Evolutionary conservation across 768 basidiomycete species (phyloP).

Genomic region (Lepiota brunneoincarnata): DNA sequence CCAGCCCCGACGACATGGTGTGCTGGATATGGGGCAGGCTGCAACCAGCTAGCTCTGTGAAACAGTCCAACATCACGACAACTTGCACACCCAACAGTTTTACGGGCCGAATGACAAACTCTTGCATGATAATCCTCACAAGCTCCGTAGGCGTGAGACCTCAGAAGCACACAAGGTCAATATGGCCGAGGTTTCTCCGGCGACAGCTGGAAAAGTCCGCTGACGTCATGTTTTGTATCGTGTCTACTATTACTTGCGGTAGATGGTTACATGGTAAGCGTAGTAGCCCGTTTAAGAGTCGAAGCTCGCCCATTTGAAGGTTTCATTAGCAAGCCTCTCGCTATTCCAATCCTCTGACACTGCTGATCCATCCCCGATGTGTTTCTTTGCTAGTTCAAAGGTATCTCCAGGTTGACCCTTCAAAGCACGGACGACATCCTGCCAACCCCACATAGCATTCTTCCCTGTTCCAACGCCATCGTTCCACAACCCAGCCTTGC

Average conservation of each 20-base stretch:
- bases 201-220: no score
- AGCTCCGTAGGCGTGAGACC: no score
- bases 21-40: not conserved
- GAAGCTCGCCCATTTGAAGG: conserved; percentile 10
- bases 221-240: no score
- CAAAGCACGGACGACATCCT: conserved; percentile 12
- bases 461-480: conserved; percentile 13
- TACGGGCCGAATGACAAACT: no score
- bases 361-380: conserved; percentile 1
- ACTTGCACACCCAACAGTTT: not conserved
- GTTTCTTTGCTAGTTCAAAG: conserved; percentile 13
- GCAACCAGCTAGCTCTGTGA: not conserved
- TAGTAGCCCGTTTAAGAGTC: not conserved
- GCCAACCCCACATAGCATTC: conserved; percentile 15
- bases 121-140: no score
- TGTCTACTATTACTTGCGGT: no score
- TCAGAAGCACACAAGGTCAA: no score
- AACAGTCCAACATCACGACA: not conserved
- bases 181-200: no score
- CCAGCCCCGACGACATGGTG: no score
- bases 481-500: conserved; percentile 15
- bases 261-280: no score
- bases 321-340: conserved; percentile 3
- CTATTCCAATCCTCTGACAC: conserved; percentile 12
- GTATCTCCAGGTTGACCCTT: conserved; percentile 4